Evolutionary conservation across 163 green algal species (phyloP), one percentile per base, ranked within the genome.

Genomic region (Chlamydomonas reinhardtii): DNA sequence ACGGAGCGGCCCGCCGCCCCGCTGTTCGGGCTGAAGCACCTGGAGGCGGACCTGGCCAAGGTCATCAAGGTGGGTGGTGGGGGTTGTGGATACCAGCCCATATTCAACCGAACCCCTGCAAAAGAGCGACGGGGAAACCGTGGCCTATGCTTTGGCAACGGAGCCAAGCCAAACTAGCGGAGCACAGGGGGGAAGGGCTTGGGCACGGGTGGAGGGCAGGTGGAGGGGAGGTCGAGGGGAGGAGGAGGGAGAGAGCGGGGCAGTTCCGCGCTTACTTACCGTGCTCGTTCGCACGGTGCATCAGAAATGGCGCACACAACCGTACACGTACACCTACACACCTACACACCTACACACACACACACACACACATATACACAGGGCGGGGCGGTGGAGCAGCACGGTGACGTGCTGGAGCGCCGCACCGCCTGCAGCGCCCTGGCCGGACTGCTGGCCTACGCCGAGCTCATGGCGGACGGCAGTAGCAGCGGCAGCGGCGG

Each of bases 1-100:
- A 94, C 92, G 43, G 87, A 73, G 37, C 74, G 93, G 68, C 88
- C 90, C 17, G 89, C 94, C 0, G 70, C 81, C 0, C 31, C 83
- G 34, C 87, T 92, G 34, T 99, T 98, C 89, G 78, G 87, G 25
- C 64, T 89, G 54, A 94, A 94, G 61, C 90, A 97, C 83, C 86
- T 99, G 68, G 93, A 96, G 81, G 85, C 92, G 76, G 97, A 99
- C 91, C 83, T 99, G 79, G 90, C 54, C 12, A 91, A 95, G 69
- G 91, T 99, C 27, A 65, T 95, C 32, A 93, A 93, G 88, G 92
- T 96, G 70, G 15, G 86, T 52, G 25, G 62, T 20, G 25, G 25
- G 62, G 62, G 27, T 70, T 20, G 27, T 31, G 62, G 62, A 25
- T n/a, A n/a, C n/a, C n/a, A n/a, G n/a, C n/a, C n/a, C n/a, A n/a